Evolutionary conservation across 805 yeast species (phyloP), one percentile per base, ranked within the genome.

Genomic region (Lipomyces spencermartinsiae): DNA sequence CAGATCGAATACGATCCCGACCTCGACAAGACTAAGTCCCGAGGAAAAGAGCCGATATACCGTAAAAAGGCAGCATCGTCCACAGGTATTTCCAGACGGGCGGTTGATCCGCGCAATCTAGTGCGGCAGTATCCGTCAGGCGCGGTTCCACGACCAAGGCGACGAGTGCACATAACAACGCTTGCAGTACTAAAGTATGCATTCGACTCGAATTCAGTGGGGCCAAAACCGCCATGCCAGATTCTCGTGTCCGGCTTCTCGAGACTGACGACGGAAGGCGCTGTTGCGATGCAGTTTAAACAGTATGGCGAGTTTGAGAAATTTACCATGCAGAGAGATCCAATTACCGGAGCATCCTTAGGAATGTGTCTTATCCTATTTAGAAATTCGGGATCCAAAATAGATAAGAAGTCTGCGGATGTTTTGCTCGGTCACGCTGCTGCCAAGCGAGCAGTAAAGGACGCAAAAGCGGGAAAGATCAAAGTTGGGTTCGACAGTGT

Each of bases 271-370:
- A 82, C 84, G 57, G 85, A 86, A 59, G 63, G 68, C 3, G 75
- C 81, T 19, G 65, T 85, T 2, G 81, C 80, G 59, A 86, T 89
- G 69, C 87, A 85, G 70, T 85, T 91, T 70, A 83, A 83, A 55
- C 78, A 83, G 31, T 89, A 81, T 78, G 97, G 97, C 2, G 84
- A 83, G 37, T 82, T 93, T 3, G 82, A 84, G 34, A 87, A 86
- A 53, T 79, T 89, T 60, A 85, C 85, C 67, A 81, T 87, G 67
- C 81, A 89, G 9, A 85, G 83, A 65, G 95, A 93, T 74, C 91
- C 94, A 0, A 81, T 82, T 29, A 87, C 91, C 57, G 97, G 93
- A 1, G 89, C 88, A 22, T 93, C 97, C 0, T 77, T 93, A 54
- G 95, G 97, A 9, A 80, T 92, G 29, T 89, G 89, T 61, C 79